Percentiles rank a stretch among this genome's conserved stretches.
Conservation (phyloP, 1,139 yeast species). For the Meyerozyma sp. region DNA sequence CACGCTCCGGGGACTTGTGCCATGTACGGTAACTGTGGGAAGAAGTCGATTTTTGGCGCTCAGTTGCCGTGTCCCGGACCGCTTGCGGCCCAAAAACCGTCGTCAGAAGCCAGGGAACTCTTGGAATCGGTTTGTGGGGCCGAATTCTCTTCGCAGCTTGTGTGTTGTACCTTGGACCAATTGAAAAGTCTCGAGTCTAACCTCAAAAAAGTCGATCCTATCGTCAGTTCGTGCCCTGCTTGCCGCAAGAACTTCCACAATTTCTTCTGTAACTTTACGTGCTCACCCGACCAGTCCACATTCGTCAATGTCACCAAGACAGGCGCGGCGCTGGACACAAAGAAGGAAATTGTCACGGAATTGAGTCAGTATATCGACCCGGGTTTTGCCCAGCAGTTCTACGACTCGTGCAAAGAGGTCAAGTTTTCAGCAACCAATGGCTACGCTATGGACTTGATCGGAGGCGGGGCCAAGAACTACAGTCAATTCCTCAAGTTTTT, state of each 20-base stretch:
- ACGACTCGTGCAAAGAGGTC: conserved; percentile 80
- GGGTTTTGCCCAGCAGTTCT: conserved; percentile 58
- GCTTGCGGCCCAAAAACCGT: conserved; percentile 39
- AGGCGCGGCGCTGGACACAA: conserved; percentile 45
- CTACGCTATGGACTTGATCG: conserved; percentile 92
- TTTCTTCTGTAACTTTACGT: conserved; percentile 83
- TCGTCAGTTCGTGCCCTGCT: conserved; percentile 92
- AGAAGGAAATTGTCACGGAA: conserved; percentile 63
- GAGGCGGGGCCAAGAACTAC: conserved; percentile 87
- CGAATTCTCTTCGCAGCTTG: conserved; percentile 36
- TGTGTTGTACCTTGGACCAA: conserved; percentile 41
- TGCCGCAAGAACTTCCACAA: conserved; percentile 81
- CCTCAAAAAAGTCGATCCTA: conserved; percentile 67
- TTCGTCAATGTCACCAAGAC: conserved; percentile 66
- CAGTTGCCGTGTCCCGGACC: conserved; percentile 73
- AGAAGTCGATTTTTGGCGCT: conserved; percentile 71
- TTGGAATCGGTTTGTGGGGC: conserved; percentile 67
- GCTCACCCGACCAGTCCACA: conserved; percentile 77
- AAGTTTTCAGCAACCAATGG: conserved; percentile 95
- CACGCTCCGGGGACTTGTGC: conserved; percentile 46
- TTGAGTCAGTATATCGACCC: conserved; percentile 60
- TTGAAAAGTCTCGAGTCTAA: conserved; percentile 36
- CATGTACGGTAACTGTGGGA: conserved; percentile 69
- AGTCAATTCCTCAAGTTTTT: conserved; percentile 73
- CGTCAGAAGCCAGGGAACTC: conserved; percentile 40